These are phyloP conservation scores for thale cress (Arabidopsis thaliana) DNA, from an alignment of 345 rosid species.

Conservation along the genomic window TAIR10.1 NC_003071.7:10188001-10188500, in stretches of 20 bases:
- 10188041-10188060: not conserved
- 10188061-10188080: not conserved
- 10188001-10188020: constrained; percentile 90
- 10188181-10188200: constrained; percentile 81
- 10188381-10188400: constrained; percentile 81
- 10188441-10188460: constrained; percentile 68
- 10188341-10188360: constrained; percentile 88
- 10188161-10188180: constrained; percentile 73
- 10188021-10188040: constrained; percentile 47
- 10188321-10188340: constrained; percentile 93
- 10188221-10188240: constrained; percentile 94
- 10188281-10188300: constrained; percentile 79
- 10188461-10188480: not conserved
- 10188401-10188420: constrained; percentile 78
- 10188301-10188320: constrained; percentile 83
- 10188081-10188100: not conserved
- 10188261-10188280: constrained; percentile 76
- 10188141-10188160: constrained; percentile 90
- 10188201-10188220: constrained; percentile 92
- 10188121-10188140: constrained; percentile 99
- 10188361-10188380: constrained; percentile 83
- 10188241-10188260: constrained; percentile 87
- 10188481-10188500: not conserved
- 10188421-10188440: constrained; percentile 73
- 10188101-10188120: constrained; percentile 80